These are phyloP conservation scores for Coemansia reversa DNA, from an alignment of 192 early-diverging fungal genomes.

Conservation along the genomic window DNA sequence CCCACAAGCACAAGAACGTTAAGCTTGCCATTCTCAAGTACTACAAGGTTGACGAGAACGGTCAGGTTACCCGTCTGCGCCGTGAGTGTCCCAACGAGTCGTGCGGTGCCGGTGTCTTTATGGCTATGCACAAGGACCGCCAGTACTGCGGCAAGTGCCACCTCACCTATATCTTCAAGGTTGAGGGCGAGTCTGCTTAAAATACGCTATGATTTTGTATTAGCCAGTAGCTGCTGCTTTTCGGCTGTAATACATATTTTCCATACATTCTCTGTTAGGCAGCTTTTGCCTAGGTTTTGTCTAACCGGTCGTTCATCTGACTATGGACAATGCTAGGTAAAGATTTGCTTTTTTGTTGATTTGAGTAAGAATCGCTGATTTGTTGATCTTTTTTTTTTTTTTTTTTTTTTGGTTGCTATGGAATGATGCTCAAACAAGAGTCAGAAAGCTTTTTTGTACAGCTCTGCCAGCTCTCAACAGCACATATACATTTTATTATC, in stretches of 20 bases:
- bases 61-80: slow-evolving; percentile 96
- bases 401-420: slow-evolving; percentile 31
- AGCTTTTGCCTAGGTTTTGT: no score
- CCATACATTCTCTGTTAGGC: no score
- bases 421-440: background rate
- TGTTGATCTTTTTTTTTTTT: slow-evolving; percentile 12
- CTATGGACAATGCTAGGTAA: no score
- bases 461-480: background rate
- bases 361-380: background rate
- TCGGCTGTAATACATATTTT: background rate
- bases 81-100: slow-evolving; percentile 96
- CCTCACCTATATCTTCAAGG: slow-evolving; percentile 94
- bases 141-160: slow-evolving; percentile 99
- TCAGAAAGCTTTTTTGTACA: slow-evolving; percentile 2
- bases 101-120: slow-evolving; percentile 99
- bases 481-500: no score
- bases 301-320: no score
- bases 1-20: slow-evolving; percentile 99
- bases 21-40: slow-evolving; percentile 98
- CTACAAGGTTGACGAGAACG: slow-evolving; percentile 98
- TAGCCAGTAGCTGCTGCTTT: background rate
- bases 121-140: slow-evolving; percentile 97
- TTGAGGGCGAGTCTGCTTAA: slow-evolving; percentile 60
- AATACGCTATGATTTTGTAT: background rate
- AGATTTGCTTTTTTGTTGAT: no score